phyloP scores from a whole-genome alignment of 352 stramenopile species.

The Nothophytophthora sp. region DNA sequence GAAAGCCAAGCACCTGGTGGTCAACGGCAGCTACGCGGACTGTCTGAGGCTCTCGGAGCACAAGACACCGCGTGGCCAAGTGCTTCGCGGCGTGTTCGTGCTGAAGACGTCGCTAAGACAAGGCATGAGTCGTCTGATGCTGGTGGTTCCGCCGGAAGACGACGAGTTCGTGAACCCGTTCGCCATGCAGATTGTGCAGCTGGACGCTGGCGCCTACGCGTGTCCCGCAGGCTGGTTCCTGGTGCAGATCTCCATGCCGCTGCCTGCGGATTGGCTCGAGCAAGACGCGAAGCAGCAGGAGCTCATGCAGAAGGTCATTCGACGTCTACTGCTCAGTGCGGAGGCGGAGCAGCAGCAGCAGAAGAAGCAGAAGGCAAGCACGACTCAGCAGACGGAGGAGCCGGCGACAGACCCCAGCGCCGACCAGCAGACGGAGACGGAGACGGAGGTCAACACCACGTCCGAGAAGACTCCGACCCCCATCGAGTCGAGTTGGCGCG shows the following conservation, averaged over 20 bases:
- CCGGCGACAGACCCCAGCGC: not conserved
- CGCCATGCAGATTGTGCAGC: constrained; percentile 72
- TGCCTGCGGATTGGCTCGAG: constrained; percentile 42
- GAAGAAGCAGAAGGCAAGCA: constrained; percentile 3
- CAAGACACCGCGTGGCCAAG: constrained; percentile 22
- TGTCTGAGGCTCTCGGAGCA: constrained; percentile 17
- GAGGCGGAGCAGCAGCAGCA: constrained; percentile 15
- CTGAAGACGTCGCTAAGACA: constrained; percentile 41
- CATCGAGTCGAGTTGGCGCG: constrained; percentile 10
- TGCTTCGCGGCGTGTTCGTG: constrained; percentile 66
- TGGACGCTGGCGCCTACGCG: constrained; percentile 64
- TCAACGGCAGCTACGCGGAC: constrained; percentile 55
- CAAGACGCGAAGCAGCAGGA: constrained; percentile 33
- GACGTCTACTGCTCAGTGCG: constrained; percentile 22
- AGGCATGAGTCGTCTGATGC: constrained; percentile 49
- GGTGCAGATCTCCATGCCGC: constrained; percentile 63
- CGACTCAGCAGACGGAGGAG: not conserved
- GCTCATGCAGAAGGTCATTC: constrained; percentile 43
- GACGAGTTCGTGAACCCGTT: constrained; percentile 51
- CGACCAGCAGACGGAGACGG: not conserved
- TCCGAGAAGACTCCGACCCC: not conserved
- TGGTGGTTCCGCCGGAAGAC: constrained; percentile 72
- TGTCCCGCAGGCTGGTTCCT: constrained; percentile 62
- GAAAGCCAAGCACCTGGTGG: constrained; percentile 51
- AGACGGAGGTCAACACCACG: no score